Evolutionary conservation across 2,329 filamentous ascomycete species (phyloP), one percentile per base, ranked within the genome.

Genomic region (Aspergillus fumigatiaffinis): DNA sequence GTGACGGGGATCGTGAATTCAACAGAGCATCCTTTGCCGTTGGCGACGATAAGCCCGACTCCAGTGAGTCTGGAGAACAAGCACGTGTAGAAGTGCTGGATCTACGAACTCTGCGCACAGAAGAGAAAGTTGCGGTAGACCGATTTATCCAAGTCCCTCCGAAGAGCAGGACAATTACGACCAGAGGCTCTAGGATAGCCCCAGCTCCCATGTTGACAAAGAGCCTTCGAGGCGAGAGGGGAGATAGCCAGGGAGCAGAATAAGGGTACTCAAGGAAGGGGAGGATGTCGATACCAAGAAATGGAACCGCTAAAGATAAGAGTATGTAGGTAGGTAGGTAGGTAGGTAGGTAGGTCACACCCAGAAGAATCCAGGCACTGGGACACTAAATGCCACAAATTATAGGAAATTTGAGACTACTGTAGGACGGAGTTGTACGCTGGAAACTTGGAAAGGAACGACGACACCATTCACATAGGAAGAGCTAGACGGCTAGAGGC

Each of bases 131-230:
- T 58, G 81, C 77, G 44, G 63, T 68, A 5, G 67, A 63, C 51
- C 84, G 79, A 67, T 88, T 87, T 63, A 87, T 78, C 77, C 83
- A 83, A 17, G 84, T 85, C 26, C 85, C 85, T 55, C 82, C 82
- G 57, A 85, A 80, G 14, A 88, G 78, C 25, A 88, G 76, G 23
- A 79, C 76, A 53, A 87, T 73, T 32, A 88, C 84, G 2, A 85
- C 78, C 14, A 86, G 72, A n/a, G 85, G 85, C 64, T 88, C 85
- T 54, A 86, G 72, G 58, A 86, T 76, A 17, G 82, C 81, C 47
- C 84, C 84, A 48, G 77, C 75, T 38, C 82, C 83, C 82, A 84
- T 84, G 57, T 23, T 62, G 58, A 51, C 23, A 47, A 41, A 20
- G 32, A 28, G n/a, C 44, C 26, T 12, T 26, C 4, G 21, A 44